phyloP scores from a whole-genome alignment of 2,329 filamentous ascomycete genomes.

The Atkinsonella hypoxylon region DNA sequence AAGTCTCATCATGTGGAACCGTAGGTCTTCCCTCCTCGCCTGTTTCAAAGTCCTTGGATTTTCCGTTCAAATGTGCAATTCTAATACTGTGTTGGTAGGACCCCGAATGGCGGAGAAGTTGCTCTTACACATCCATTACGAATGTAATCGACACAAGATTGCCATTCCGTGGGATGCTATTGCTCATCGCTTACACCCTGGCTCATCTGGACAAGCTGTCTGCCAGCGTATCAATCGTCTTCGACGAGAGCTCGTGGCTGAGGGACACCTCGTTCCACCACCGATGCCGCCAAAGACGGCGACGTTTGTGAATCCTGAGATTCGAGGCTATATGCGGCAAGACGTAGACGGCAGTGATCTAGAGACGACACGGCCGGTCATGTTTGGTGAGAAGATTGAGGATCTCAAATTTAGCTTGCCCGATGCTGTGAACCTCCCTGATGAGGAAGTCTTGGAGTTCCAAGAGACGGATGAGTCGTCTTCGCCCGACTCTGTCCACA shows the following conservation, averaged over 20 bases:
- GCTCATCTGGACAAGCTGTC: conserved; percentile 26
- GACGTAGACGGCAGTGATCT: conserved; percentile 14
- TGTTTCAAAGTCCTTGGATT: no score
- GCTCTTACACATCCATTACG: conserved; percentile 28
- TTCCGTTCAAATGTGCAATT: neutral
- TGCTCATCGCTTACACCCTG: conserved; percentile 29
- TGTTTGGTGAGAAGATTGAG: conserved; percentile 20
- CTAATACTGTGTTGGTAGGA: conserved; percentile 17
- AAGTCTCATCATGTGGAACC: conserved; percentile 29
- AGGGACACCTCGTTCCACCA: conserved; percentile 32
- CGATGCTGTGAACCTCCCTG: conserved; percentile 5
- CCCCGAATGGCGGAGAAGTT: conserved; percentile 35
- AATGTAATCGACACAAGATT: conserved; percentile 20
- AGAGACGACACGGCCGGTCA: conserved; percentile 17
- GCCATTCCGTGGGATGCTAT: conserved; percentile 27
- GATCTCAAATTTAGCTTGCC: conserved; percentile 21
- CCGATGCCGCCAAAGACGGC: conserved; percentile 19
- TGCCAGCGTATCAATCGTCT: conserved; percentile 25
- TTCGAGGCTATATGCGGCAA: conserved; percentile 23
- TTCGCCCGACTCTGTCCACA: conserved; percentile 4
- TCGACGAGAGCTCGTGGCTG: conserved; percentile 21
- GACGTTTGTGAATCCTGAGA: conserved; percentile 11
- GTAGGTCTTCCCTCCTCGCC: conserved; percentile 18
- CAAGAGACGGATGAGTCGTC: neutral
- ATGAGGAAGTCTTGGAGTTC: conserved; percentile 5